These are phyloP conservation scores for Colletotrichum lentis DNA, from an alignment of 2,329 filamentous ascomycete genomes.

Conservation along the genomic window DNA sequence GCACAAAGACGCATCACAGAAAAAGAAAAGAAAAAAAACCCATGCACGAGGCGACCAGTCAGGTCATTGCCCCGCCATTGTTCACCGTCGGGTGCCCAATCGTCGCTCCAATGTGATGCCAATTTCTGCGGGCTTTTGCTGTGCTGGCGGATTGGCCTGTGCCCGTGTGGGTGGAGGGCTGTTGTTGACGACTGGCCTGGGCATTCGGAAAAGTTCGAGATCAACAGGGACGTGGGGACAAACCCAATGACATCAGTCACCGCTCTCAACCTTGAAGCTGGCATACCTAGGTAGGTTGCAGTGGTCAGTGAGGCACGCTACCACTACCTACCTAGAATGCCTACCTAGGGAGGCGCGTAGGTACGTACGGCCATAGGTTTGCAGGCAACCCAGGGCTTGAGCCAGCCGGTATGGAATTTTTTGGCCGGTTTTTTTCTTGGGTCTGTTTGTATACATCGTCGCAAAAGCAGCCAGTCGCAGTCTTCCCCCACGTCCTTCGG, in stretches of 20 bases:
- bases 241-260: slow-evolving; percentile 36
- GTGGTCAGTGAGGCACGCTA: no score
- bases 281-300: background rate
- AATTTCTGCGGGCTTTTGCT: background rate
- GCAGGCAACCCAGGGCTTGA: slow-evolving; percentile 12
- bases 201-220: slow-evolving; percentile 32
- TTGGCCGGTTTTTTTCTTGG: background rate
- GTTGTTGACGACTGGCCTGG: background rate
- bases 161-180: background rate
- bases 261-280: slow-evolving; percentile 7
- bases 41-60: slow-evolving; percentile 4
- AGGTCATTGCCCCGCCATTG: slow-evolving; percentile 6
- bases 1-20: background rate
- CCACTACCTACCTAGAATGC: no score
- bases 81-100: background rate
- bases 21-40: slow-evolving; percentile 1
- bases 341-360: no score
- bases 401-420: slow-evolving; percentile 5
- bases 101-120: background rate
- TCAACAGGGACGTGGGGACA: slow-evolving; percentile 32
- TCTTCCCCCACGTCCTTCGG: slow-evolving; percentile 8
- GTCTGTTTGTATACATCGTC: background rate
- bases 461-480: background rate
- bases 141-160: background rate
- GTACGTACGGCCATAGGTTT: background rate